These are phyloP conservation scores for Thamnidium elegans DNA, from an alignment of 192 early-diverging fungal species.

Conservation along the genomic window DNA sequence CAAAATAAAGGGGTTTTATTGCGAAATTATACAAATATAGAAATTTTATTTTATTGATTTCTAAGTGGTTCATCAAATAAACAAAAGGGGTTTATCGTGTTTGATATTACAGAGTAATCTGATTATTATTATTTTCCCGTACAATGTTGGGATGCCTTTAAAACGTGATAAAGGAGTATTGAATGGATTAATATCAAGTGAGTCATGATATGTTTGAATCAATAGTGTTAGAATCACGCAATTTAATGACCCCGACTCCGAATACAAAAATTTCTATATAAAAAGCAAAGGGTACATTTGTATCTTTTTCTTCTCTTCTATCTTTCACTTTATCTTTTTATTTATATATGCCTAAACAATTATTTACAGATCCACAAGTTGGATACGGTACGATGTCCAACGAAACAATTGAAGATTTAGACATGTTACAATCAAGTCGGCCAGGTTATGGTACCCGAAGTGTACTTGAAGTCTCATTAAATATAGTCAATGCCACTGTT, in stretches of 20 bases:
- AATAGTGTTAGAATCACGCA: background rate
- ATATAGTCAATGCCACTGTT: constrained; percentile 67
- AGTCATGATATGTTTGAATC: constrained; percentile 9
- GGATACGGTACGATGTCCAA: background rate
- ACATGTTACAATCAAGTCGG: constrained; percentile 27
- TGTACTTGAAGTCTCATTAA: constrained; percentile 46
- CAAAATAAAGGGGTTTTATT: too few species aligned
- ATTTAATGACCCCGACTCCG: constrained; percentile 6
- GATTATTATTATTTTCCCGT: too few species aligned
- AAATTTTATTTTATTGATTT: too few species aligned
- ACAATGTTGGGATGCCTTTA: too few species aligned
- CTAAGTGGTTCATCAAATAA: too few species aligned
- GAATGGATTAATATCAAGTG: background rate
- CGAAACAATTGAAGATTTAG: constrained; percentile 11
- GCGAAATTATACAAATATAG: too few species aligned
- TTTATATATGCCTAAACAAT: background rate
- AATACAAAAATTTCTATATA: too few species aligned
- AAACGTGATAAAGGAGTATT: too few species aligned
- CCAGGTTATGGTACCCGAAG: constrained; percentile 38
- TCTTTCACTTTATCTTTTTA: background rate
- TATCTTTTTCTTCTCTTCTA: background rate
- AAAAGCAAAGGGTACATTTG: background rate
- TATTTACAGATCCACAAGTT: background rate
- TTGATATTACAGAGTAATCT: too few species aligned
- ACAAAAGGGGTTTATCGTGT: too few species aligned